Evolutionary conservation across 176 grass and related monocot genomes (phyloP), one percentile per base, ranked within the genome.

Genomic region (Bolboschoenus planiculmis): DNA sequence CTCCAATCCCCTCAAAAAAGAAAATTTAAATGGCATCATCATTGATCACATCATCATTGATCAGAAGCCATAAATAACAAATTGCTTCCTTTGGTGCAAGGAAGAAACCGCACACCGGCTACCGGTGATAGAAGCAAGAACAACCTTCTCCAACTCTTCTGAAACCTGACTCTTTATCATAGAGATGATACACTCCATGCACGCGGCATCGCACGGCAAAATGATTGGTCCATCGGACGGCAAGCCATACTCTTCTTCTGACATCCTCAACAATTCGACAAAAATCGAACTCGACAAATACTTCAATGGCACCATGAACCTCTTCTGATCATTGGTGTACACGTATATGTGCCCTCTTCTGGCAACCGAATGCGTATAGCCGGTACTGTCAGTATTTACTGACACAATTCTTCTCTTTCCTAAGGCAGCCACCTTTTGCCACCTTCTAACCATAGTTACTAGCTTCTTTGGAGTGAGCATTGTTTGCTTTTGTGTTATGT

Each of bases 191-290:
- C 76, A 47, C 70, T 85, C 68, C 85, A 88, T 83, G 57, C 43
- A 63, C 2, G 51, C 50, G 3, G 67, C 83, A 48, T 87, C 82
- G 42, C 83, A 91, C 4, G 78, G 85, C 42, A 91, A 24, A 21
- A 23, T 79, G 36, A 88, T 88, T 4, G 83, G 83, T 27, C 89
- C 78, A 61, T 91, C 78, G 5, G 56, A 23, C 2, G 83, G 36
- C 34, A 91, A 63, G 26, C 89, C 86, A 23, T 84, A 87, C 77
- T 82, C 88, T 62, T 87, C 82, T 55, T 87, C 76, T 13, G 88
- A 87, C 54, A 87, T 78, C 70, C 40, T 87, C 3, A 91, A 78
- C 83, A 91, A 64, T 74, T 91, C 82, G 26, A 53, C 0, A 7
- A 91, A 85, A 18, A 85, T 46, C 16, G n/a, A 58, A 44, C 34